Percentiles rank a stretch among this genome's conserved stretches.
These are phyloP conservation scores for Platanthera zijinensis DNA, from an alignment of 106 monocot genomes.

Conservation along the genomic window DNA sequence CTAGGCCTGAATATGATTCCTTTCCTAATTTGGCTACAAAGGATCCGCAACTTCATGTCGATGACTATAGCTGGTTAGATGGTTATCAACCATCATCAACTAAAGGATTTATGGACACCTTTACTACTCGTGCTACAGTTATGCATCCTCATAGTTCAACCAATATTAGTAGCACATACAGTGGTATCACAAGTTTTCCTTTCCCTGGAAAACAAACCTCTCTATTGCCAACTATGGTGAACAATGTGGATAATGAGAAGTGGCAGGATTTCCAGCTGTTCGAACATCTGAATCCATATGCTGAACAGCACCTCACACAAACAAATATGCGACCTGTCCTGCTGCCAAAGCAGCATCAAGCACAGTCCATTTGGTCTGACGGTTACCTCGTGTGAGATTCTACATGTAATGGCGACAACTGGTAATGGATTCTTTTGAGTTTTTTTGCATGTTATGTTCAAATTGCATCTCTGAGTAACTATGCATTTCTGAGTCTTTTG, in stretches of 20 bases:
- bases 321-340: constrained; percentile 11
- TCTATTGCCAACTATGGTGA: constrained; percentile 13
- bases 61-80: constrained; percentile 93
- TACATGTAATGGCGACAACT: constrained; percentile 12
- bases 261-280: constrained; percentile 61
- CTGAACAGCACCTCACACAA: background rate
- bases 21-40: constrained; percentile 5
- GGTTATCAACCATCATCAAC: constrained; percentile 44
- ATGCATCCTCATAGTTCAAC: constrained; percentile 3
- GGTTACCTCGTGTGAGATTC: constrained; percentile 56
- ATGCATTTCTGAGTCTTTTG: constrained; percentile 4
- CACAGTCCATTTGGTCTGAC: constrained; percentile 51
- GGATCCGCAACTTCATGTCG: constrained; percentile 25
- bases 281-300: constrained; percentile 31
- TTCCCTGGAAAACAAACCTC: constrained; percentile 63
- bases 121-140: constrained; percentile 12
- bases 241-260: constrained; percentile 21
- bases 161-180: constrained; percentile 12
- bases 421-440: constrained; percentile 21
- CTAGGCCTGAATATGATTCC: constrained; percentile 28
- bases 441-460: background rate
- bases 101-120: constrained; percentile 15
- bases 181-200: constrained; percentile 40
- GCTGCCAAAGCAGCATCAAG: constrained; percentile 38
- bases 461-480: background rate